Conservation (phyloP, 2,329 filamentous ascomycete genomes). For the Cryphonectria naterciae region DNA sequence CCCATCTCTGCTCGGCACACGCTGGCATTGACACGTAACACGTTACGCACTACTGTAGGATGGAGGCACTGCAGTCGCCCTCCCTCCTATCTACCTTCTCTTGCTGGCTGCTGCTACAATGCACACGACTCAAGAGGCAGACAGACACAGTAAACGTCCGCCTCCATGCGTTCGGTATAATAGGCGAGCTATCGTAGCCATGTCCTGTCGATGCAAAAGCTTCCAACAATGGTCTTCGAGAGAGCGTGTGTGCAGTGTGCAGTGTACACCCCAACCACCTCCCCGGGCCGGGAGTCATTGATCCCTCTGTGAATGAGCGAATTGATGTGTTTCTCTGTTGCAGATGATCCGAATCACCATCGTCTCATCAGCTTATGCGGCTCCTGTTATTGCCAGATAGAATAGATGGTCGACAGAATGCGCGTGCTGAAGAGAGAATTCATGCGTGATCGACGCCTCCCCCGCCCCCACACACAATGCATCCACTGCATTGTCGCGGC, state of each 20-base stretch:
- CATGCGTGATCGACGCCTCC: neutral
- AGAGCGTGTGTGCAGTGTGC: no score
- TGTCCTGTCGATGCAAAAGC: neutral
- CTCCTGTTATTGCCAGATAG: neutral
- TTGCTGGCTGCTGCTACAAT: neutral
- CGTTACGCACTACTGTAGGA: conserved; percentile 18
- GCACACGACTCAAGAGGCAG: neutral
- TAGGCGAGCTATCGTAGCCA: neutral
- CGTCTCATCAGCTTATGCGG: neutral
- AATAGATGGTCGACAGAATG: neutral
- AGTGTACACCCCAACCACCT: neutral
- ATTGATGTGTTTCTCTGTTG: neutral
- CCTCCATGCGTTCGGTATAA: neutral
- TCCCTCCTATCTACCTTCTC: neutral
- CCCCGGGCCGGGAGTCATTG: neutral
- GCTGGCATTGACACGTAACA: conserved; percentile 20
- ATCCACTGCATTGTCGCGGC: neutral
- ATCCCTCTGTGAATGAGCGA: neutral
- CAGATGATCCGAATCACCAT: neutral
- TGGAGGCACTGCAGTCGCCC: neutral
- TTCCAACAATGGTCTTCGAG: neutral
- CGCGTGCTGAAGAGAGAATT: neutral
- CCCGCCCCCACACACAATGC: neutral
- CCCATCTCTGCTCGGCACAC: conserved; percentile 19
- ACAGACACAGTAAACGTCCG: neutral